phyloP scores from a whole-genome alignment of 345 rosid genomes.

The Populus nigra region DNA sequence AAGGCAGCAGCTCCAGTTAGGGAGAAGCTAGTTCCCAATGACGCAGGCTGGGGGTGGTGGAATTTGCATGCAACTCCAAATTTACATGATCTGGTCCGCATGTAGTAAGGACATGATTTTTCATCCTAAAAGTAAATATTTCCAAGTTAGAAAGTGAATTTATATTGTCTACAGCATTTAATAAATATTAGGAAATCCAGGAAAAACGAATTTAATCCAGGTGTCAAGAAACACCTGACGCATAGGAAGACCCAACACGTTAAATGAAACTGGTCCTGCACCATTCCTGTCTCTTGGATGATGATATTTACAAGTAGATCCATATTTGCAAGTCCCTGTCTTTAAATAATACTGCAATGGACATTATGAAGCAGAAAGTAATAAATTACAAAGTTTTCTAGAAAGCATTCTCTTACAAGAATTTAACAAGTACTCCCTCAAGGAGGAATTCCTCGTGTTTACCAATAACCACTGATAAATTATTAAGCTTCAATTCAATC shows the following conservation, averaged over 20 bases:
- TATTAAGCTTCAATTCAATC: neutral
- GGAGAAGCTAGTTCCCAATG: constrained; percentile 33
- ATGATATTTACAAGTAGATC: constrained; percentile 77
- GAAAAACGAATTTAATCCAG: neutral
- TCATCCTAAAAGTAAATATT: constrained; percentile 47
- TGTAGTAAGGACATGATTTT: constrained; percentile 73
- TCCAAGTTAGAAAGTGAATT: neutral
- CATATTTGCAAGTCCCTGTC: constrained; percentile 88
- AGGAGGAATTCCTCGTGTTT: neutral
- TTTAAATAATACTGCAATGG: constrained; percentile 61
- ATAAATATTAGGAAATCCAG: neutral
- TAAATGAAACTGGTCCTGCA: constrained; percentile 71
- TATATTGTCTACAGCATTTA: neutral
- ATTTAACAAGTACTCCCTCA: neutral
- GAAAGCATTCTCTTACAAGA: neutral
- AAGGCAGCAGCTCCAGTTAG: constrained; percentile 39
- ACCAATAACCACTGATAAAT: neutral
- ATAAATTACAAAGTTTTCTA: constrained; percentile 3
- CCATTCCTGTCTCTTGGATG: constrained; percentile 89
- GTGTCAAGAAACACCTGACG: constrained; percentile 48
- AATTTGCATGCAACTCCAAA: constrained; percentile 81
- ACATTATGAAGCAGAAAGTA: neutral
- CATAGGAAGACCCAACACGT: constrained; percentile 69
- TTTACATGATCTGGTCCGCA: constrained; percentile 73
- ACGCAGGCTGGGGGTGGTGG: constrained; percentile 76